Base-by-base conservation (phyloP, 495 filamentous ascomycete species). In the Aspergillus bertholletiae region DNA sequence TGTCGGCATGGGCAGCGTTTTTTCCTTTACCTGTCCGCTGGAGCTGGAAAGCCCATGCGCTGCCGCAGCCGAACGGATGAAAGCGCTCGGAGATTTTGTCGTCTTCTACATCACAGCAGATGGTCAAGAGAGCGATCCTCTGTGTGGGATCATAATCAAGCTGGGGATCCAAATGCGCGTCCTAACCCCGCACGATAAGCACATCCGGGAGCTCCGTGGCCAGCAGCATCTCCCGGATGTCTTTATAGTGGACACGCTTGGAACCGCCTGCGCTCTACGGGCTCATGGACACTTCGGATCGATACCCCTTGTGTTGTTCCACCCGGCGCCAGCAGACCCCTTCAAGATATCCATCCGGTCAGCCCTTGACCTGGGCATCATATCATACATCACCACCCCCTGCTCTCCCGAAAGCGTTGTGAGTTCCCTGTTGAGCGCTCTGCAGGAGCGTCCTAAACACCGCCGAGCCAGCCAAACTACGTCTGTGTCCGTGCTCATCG, bases 1-100 rank as follows among this genome's bases (percentile, higher is more conserved):
- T 50, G 88, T 87, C 60, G 92, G 91, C 26, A 80, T 85, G 61
- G 92, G 92, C 49, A 94, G 89, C 73, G 87, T 81, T 13, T 96
- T 96, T 72, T 88, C 82, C 69, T 96, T 96, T 69, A 32, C 30
- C 30, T 32, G 30, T 12, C 30, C 3, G 8, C 30, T 32, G 7
- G 13, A 32, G 30, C 30, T 32, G 30, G 30, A 32, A 32, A 32
- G 30, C 13, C 30, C 9, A 12, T 32, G n/a, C n/a, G n/a, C 30
- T 32, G 30, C 8, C 30, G 3, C 13, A 12, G 7, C 30, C 7
- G 13, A 3, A 32, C 30, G 30, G 13, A 9, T 11, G 8, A 2
- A 11, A 11, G 2, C 30, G 9, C 2, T 11, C 13, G 8, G 13
- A 32, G 30, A 32, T 32, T 12, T 32, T 2, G 13, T 12, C 30